Evolutionary conservation across 1,139 yeast genomes (phyloP).

Genomic region (Pichiaceae sp.): DNA sequence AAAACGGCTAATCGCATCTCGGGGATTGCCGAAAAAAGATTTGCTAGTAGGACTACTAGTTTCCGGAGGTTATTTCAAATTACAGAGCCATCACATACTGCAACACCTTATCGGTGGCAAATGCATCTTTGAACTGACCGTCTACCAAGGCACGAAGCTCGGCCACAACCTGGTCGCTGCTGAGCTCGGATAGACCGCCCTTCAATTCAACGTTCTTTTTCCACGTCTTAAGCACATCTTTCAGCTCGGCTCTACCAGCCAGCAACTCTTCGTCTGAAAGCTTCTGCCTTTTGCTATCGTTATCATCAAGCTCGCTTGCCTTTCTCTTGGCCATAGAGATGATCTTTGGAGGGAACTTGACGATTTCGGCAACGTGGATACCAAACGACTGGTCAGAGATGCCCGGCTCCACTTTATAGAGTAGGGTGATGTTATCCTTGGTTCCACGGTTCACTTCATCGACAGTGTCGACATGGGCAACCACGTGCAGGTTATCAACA

Average conservation of each 20-base stretch:
- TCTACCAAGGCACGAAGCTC: slow-evolving; percentile 31
- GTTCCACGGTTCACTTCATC: slow-evolving; percentile 16
- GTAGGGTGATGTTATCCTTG: slow-evolving; percentile 67
- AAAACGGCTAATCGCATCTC: too few species aligned
- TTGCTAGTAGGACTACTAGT: too few species aligned
- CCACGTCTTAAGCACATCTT: slow-evolving; percentile 56
- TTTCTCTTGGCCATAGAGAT: slow-evolving; percentile 92
- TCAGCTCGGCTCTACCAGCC: slow-evolving; percentile 48
- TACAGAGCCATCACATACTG: slow-evolving; percentile 12
- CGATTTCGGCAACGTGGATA: slow-evolving; percentile 94
- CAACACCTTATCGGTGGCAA: slow-evolving; percentile 11
- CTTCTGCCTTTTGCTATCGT: slow-evolving; percentile 35
- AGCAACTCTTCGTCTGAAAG: slow-evolving; percentile 47
- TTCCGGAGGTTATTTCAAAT: too few species aligned
- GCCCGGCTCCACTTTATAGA: slow-evolving; percentile 89
- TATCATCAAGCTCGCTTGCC: slow-evolving; percentile 76
- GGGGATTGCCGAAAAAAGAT: too few species aligned
- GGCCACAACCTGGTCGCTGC: slow-evolving; percentile 30
- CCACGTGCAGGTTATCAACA: slow-evolving; percentile 81
- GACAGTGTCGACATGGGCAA: slow-evolving; percentile 68
- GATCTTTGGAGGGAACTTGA: slow-evolving; percentile 82
- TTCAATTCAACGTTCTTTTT: slow-evolving; percentile 33
- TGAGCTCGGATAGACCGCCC: slow-evolving; percentile 27
- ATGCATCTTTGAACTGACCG: slow-evolving; percentile 12
- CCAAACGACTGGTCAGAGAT: slow-evolving; percentile 93